Evolutionary conservation across 352 stramenopile species (phyloP).

Genomic region (Globisporangium nodosum): DNA sequence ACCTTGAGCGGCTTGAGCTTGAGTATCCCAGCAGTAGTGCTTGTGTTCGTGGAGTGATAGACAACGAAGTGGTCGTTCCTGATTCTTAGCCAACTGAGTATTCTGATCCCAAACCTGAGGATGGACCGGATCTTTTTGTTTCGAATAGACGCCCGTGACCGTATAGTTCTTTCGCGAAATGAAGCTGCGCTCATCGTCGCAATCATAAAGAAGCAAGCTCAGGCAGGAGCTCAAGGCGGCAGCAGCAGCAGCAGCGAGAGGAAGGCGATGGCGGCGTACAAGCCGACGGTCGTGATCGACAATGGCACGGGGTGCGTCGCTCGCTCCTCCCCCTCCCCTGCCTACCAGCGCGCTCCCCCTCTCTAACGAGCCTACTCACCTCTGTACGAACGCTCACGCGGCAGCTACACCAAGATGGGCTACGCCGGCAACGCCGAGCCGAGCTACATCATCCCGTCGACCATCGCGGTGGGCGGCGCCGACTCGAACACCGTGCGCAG

Average conservation of each 20-base stretch:
- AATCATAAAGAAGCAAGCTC: neutral
- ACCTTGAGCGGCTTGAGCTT: too few species aligned
- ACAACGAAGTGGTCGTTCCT: too few species aligned
- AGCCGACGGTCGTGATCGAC: conserved; percentile 95
- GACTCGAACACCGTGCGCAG: conserved; percentile 74
- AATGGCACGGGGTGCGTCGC: conserved; percentile 92
- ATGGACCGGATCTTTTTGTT: too few species aligned
- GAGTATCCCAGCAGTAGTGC: too few species aligned
- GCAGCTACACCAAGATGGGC: conserved; percentile 95
- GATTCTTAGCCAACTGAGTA: too few species aligned
- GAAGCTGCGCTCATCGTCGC: neutral
- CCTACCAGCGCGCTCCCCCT: conserved; percentile 1
- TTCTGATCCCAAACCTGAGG: too few species aligned
- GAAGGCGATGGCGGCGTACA: conserved; percentile 51
- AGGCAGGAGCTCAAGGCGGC: neutral
- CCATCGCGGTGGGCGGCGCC: conserved; percentile 76
- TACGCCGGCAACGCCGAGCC: conserved; percentile 93
- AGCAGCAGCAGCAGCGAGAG: conserved; percentile 1
- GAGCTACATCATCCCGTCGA: conserved; percentile 95
- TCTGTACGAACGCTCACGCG: neutral
- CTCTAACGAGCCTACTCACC: neutral
- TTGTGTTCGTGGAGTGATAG: too few species aligned
- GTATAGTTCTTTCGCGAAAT: neutral
- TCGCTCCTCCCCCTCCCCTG: neutral
- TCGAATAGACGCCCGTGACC: too few species aligned